phyloP scores from a whole-genome alignment of 2,329 filamentous ascomycete genomes.

The Lecanosticta acicola region DNA sequence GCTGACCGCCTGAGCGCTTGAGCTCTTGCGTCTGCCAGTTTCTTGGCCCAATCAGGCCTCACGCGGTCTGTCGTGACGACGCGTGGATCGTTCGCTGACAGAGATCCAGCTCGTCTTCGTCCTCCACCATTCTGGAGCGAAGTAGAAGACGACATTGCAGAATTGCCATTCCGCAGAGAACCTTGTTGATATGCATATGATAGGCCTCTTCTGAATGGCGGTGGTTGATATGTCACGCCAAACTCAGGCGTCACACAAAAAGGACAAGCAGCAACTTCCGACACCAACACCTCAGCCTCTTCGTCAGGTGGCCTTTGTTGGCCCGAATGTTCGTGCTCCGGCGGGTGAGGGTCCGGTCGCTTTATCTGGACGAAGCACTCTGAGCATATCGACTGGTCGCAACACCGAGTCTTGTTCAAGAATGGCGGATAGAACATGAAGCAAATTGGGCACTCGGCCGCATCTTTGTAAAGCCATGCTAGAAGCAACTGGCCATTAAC shows the following conservation, averaged over 20 bases:
- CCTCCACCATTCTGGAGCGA: constrained; percentile 55
- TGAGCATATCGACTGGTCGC: constrained; percentile 92
- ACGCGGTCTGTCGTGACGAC: constrained; percentile 92
- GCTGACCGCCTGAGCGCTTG: constrained; percentile 82
- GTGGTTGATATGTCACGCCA: constrained; percentile 88
- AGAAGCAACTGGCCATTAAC: constrained; percentile 94
- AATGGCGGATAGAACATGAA: constrained; percentile 94
- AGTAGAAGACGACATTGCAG: constrained; percentile 81
- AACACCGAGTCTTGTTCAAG: constrained; percentile 89
- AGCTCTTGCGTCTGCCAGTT: constrained; percentile 75
- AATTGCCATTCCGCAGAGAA: constrained; percentile 50
- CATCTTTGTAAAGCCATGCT: constrained; percentile 88
- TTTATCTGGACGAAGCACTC: constrained; percentile 99
- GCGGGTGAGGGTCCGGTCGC: constrained; percentile 81
- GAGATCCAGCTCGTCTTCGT: constrained; percentile 57
- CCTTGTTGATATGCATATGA: constrained; percentile 54
- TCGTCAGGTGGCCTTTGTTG: constrained; percentile 36
- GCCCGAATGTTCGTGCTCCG: constrained; percentile 54
- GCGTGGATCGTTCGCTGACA: constrained; percentile 76
- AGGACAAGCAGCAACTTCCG: constrained; percentile 84
- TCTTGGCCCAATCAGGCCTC: constrained; percentile 89
- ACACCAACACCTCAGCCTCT: constrained; percentile 64
- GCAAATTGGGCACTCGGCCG: constrained; percentile 88
- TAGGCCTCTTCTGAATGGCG: constrained; percentile 80
- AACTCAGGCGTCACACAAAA: constrained; percentile 95